Evolutionary conservation across 345 rosid species (phyloP), one percentile per base, ranked within the genome.

Genomic region (Ceriops zippeliana): DNA sequence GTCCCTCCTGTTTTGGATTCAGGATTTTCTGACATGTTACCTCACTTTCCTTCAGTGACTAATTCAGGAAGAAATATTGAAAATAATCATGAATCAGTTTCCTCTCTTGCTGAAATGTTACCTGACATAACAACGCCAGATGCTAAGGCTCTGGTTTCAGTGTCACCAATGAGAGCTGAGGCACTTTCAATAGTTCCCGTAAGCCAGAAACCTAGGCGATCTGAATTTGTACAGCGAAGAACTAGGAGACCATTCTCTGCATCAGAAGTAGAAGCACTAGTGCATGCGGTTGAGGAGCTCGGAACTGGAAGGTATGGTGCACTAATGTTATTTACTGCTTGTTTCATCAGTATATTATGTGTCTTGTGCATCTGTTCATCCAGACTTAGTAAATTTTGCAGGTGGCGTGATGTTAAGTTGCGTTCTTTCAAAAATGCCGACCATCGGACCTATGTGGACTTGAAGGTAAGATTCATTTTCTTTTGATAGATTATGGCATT

Each of bases 181-280:
- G 86, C 90, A 27, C 83, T 90, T 63, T 86, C 88, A 72, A 70
- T 86, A 71, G 84, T 90, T 76, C 96, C 97, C 1, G 52, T 81
- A 56, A 88, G 78, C 83, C 89, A 72, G 73, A 90, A 92, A 82
- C 65, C 67, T 65, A 90, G 78, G 71, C 91, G 88, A 61, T 70
- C 92, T 67, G 98, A 90, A 68, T 70, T 82, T 77, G 87, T 86
- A 67, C 96, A 87, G 76, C 97, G 99, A 62, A 84, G 99, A 76
- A 86, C 90, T 58, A 80, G 99, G 87, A 89, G 99, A 76, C 99
- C 99, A 30, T 96, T 96, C 82, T 90, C 96, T 71, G 99, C 92
- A 27, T 52, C 84, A 28, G 99, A 96, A 86, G 99, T 96, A 66
- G 98, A 92, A 84, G 93, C 98, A 67, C 76, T 96, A 58, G 97